Base-by-base conservation (phyloP, 495 filamentous ascomycete species). In the Penicillium robsamsonii region DNA sequence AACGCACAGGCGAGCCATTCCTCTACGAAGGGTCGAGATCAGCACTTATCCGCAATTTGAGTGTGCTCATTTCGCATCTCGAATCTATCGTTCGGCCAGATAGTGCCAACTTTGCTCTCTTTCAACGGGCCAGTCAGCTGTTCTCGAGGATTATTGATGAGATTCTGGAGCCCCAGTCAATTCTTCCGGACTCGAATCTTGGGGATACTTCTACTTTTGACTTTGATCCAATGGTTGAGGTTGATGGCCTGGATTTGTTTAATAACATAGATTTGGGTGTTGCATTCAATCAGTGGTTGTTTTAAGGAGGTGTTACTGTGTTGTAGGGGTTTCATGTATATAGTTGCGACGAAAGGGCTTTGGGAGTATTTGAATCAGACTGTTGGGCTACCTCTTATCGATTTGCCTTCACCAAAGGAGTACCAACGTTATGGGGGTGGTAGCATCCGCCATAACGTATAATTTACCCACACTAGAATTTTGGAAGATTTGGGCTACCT, bases 11-110 rank as follows among this genome's bases (percentile, higher is more conserved):
- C 33, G 68, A 74, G 35, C 67, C 69, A 8, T 66, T 73, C 56
- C 61, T 70, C 7, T 74, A 74, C 51, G 62, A 69, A 7, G 58
- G 72, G 1, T 79, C 81, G 0, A 71, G 81, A 12, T 79, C 83
- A 3, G 76, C 79, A 38, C 75, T 82, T 6, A 81, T 86, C 35
- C 83, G 84, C 42, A 79, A 84, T 50, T 68, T 86, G 3, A 83
- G 81, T 52, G 76, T 85, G n/a, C 81, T 87, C 41, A 64, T 70
- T 25, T 66, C 70, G 6, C 65, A 70, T 41, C 46, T 75, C 1
- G 70, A 71, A 30, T 58, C 61, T 0, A 63, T 72, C 35, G 60
- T 58, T 11, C 43, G 57, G 0, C 62, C 60, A 0, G 65, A 56
- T 22, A 53, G 66, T 45, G 53, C 55, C 9, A 62, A 64, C 40